A percentile compares a stretch with the other conserved stretches of the same genome.
Evolutionary conservation across 2,329 filamentous ascomycete genomes (phyloP).

Genomic region (Akanthomyces muscarius): DNA sequence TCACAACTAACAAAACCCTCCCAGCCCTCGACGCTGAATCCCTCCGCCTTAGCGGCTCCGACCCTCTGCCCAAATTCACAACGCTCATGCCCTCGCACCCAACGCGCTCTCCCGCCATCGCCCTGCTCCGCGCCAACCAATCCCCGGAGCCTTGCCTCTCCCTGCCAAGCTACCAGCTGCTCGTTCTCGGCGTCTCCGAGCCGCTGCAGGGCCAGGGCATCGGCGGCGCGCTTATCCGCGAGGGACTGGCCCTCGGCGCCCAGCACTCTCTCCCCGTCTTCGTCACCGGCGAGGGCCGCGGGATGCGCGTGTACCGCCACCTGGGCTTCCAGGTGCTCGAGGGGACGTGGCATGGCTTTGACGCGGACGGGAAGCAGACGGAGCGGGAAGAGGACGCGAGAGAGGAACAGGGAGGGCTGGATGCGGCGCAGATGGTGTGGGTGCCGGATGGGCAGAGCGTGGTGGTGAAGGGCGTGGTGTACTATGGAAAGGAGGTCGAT

Average conservation of each 20-base stretch:
- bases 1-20: background rate
- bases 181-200: background rate
- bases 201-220: background rate
- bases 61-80: background rate
- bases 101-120: background rate
- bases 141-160: background rate
- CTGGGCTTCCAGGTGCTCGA: background rate
- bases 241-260: background rate
- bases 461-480: background rate
- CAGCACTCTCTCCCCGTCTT: background rate
- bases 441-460: slow-evolving; percentile 1
- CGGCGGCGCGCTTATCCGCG: background rate
- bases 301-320: background rate
- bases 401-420: background rate
- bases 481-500: background rate
- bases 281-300: slow-evolving; percentile 5
- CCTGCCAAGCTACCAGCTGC: background rate
- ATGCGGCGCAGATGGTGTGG: slow-evolving; percentile 3
- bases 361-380: background rate
- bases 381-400: background rate
- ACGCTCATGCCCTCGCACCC: background rate
- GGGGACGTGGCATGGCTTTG: background rate
- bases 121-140: background rate
- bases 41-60: background rate
- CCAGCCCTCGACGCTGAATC: background rate